Evolutionary conservation across 208 protist genomes (phyloP).

Genomic region (Porcisia deanei): DNA sequence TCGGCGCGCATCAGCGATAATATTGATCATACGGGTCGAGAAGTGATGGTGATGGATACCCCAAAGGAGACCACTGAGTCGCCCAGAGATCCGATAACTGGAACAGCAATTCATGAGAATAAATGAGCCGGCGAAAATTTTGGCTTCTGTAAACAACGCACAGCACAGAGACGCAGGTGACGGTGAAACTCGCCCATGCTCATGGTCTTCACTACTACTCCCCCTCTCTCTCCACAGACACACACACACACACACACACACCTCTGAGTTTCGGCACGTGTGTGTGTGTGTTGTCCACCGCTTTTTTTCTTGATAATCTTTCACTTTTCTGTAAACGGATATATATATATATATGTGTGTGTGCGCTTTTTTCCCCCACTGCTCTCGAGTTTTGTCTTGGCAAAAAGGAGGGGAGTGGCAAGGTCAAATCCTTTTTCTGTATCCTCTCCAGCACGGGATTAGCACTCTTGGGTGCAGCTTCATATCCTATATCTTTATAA

Average conservation of each 20-base stretch:
- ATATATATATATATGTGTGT: background rate
- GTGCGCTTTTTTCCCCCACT: background rate
- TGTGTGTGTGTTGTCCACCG: background rate
- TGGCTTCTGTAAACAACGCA: background rate
- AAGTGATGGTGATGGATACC: constrained; percentile 20
- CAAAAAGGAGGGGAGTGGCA: background rate
- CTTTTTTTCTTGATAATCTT: background rate
- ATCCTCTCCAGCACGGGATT: too few relatives aligned
- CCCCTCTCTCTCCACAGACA: background rate
- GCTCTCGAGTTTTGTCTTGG: background rate
- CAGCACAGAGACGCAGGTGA: background rate
- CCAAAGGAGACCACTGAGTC: background rate
- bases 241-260: too few relatives aligned
- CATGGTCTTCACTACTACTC: background rate
- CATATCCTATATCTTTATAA: too few relatives aligned
- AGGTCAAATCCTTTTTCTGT: background rate
- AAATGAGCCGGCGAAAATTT: background rate
- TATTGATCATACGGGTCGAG: constrained; percentile 48
- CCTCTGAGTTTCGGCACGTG: background rate
- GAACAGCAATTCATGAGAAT: background rate
- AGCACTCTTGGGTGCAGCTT: too few relatives aligned
- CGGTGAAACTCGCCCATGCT: background rate
- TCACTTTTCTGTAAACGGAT: background rate
- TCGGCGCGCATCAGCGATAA: constrained; percentile 51
- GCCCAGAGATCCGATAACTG: background rate